Evolutionary conservation across 768 basidiomycete species (phyloP).

Genomic region (Rubroboletus satanas): DNA sequence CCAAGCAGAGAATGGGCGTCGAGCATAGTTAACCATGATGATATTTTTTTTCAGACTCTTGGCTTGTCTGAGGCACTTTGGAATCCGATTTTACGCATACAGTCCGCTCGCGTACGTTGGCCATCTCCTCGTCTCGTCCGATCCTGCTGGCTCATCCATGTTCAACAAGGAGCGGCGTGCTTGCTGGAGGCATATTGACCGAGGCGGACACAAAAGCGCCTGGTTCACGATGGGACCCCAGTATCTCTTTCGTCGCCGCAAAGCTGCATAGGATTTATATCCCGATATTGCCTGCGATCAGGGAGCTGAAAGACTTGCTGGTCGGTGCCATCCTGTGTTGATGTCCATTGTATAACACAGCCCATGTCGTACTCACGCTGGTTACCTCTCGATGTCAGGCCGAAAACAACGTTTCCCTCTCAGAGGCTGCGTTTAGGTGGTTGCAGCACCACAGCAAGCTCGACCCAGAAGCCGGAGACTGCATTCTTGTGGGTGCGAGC

Average conservation of each 20-base stretch:
- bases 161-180: slow-evolving; percentile 7
- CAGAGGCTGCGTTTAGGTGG: slow-evolving; percentile 20
- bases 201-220: slow-evolving; percentile 3
- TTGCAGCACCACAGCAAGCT: slow-evolving; percentile 22
- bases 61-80: slow-evolving; percentile 40
- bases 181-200: slow-evolving; percentile 10
- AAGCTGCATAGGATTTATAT: neutral
- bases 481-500: slow-evolving; percentile 37
- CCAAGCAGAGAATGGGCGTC: too few species aligned
- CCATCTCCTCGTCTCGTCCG: neutral
- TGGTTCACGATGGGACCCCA: slow-evolving; percentile 13
- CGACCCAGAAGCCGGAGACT: slow-evolving; percentile 17
- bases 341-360: neutral
- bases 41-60: slow-evolving; percentile 25
- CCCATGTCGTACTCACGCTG: neutral
- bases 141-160: neutral
- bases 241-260: neutral
- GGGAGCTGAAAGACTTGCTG: slow-evolving; percentile 15
- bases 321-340: neutral
- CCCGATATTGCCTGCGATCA: slow-evolving; percentile 13
- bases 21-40: neutral
- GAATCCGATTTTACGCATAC: slow-evolving; percentile 37
- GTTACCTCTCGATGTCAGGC: neutral
- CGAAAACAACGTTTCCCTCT: slow-evolving; percentile 6
- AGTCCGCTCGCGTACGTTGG: slow-evolving; percentile 21